Evolutionary conservation across 352 stramenopile genomes (phyloP).

Genomic region (Phytophthora kernoviae): DNA sequence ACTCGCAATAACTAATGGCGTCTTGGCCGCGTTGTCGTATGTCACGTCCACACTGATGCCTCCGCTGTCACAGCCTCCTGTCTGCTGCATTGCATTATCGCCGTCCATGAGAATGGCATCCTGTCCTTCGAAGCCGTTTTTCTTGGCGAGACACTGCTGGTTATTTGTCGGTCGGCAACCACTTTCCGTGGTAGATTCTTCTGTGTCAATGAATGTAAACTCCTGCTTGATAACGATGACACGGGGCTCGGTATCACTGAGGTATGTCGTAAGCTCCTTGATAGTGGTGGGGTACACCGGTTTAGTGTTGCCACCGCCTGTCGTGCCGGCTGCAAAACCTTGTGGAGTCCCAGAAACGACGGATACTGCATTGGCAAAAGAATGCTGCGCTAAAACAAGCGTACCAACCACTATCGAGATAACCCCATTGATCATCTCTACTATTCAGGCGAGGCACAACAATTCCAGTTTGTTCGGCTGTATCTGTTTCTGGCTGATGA

Average conservation of each 20-base stretch:
- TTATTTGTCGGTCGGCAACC: slow-evolving; percentile 27
- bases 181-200: slow-evolving; percentile 24
- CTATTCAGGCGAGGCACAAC: not conserved
- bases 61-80: slow-evolving; percentile 18
- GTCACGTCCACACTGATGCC: slow-evolving; percentile 22
- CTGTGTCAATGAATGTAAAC: slow-evolving; percentile 32
- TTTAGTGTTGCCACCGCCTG: not conserved
- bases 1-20: slow-evolving; percentile 14
- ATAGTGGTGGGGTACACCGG: slow-evolving; percentile 28
- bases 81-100: slow-evolving; percentile 26
- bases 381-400: no score
- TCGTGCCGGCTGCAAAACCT: no score
- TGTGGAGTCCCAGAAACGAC: no score
- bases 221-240: slow-evolving; percentile 38
- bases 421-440: not conserved
- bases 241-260: slow-evolving; percentile 22
- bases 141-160: slow-evolving; percentile 37
- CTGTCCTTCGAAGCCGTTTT: slow-evolving; percentile 43
- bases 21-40: slow-evolving; percentile 30
- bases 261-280: slow-evolving; percentile 20
- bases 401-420: not conserved
- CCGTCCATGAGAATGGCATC: slow-evolving; percentile 35
- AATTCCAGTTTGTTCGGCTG: not conserved
- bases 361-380: no score
- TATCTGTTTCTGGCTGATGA: not conserved